Conservation (phyloP, 495 filamentous ascomycete species). For the Daldinia vernicosa region DNA sequence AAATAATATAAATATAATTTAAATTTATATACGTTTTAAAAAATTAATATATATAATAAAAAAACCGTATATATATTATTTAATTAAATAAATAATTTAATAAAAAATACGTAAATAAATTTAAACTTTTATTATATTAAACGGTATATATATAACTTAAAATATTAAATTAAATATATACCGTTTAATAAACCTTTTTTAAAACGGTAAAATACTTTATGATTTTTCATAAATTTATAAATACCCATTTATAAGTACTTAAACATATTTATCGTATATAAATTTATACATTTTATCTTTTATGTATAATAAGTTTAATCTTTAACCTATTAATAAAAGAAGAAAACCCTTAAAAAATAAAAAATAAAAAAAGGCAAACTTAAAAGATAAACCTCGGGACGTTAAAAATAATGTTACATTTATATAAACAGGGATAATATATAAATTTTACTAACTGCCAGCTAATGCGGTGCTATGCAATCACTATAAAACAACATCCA, state of each 20-base stretch:
- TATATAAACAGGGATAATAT: constrained; percentile 10
- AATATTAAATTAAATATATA: too few species aligned
- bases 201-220: too few species aligned
- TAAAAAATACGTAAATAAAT: background rate
- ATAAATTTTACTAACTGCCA: constrained; percentile 22
- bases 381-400: background rate
- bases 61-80: background rate
- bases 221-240: background rate
- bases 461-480: constrained; percentile 39
- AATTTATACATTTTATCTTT: too few species aligned
- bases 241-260: too few species aligned
- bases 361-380: background rate
- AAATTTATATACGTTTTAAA: background rate
- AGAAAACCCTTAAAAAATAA: too few species aligned
- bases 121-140: too few species aligned
- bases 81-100: background rate
- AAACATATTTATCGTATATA: too few species aligned
- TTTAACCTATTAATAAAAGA: background rate
- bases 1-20: too few species aligned
- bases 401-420: background rate
- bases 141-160: too few species aligned
- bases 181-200: too few species aligned
- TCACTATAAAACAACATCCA: constrained; percentile 23
- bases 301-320: background rate
- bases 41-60: background rate